Conservation (phyloP, 768 basidiomycete species). For the Termitomyces bulborhizus region DNA sequence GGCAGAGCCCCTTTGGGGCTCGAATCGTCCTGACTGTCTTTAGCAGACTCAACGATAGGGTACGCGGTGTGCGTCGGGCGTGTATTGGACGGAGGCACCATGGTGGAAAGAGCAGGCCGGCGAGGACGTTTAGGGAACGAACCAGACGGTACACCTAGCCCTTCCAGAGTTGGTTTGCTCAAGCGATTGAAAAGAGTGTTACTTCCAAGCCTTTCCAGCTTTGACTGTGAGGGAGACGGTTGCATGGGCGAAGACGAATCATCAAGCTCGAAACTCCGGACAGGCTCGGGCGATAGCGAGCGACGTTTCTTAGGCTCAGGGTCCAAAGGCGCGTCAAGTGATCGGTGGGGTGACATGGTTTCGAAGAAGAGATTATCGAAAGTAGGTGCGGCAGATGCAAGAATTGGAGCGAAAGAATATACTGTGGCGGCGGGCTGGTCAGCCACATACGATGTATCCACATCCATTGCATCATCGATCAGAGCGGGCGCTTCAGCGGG, state of each 20-base stretch:
- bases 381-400: constrained; percentile 48
- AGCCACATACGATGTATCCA: constrained; percentile 52
- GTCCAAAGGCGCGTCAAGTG: constrained; percentile 38
- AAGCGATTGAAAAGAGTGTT: constrained; percentile 42
- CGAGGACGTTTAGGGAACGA: constrained; percentile 53
- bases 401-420: constrained; percentile 28
- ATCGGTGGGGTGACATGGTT: constrained; percentile 42
- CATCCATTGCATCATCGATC: constrained; percentile 71
- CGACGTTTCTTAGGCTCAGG: constrained; percentile 48
- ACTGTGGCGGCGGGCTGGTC: constrained; percentile 21
- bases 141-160: constrained; percentile 48
- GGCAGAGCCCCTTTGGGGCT: constrained; percentile 39
- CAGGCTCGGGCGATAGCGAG: constrained; percentile 50
- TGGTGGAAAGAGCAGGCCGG: constrained; percentile 61
- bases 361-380: constrained; percentile 61
- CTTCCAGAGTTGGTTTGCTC: constrained; percentile 44
- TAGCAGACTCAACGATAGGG: constrained; percentile 28
- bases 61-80: constrained; percentile 34
- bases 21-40: constrained; percentile 17
- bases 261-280: constrained; percentile 30
- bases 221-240: constrained; percentile 45
- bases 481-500: constrained; percentile 37
- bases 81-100: constrained; percentile 42
- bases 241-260: constrained; percentile 42
- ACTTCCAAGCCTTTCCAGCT: constrained; percentile 42